Conservation (phyloP, 2,329 filamentous ascomycete genomes). For the Emmonsiellopsis sp. region DNA sequence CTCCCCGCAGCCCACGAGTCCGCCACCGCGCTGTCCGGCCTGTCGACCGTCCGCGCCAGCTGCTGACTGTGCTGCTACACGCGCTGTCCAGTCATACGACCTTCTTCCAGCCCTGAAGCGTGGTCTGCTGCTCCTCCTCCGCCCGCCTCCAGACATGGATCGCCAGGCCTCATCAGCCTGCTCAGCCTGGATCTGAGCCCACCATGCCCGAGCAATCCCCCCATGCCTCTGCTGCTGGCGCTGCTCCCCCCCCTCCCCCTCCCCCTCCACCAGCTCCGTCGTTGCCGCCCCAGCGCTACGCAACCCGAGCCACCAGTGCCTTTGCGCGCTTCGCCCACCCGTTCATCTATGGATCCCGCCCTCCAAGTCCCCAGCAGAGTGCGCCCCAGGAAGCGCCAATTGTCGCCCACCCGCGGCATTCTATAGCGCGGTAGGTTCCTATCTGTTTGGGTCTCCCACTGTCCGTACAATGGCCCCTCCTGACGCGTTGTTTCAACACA, state of each 20-base stretch:
- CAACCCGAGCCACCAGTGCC: conserved; percentile 36
- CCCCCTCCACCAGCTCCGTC: conserved; percentile 21
- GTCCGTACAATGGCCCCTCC: too few relatives aligned
- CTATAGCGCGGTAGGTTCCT: conserved; percentile 29
- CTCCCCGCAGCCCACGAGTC: too few relatives aligned
- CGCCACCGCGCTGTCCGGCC: too few relatives aligned
- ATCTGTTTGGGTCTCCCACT: background rate
- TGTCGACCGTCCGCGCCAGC: too few relatives aligned
- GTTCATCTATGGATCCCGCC: conserved; percentile 45
- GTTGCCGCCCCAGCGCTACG: conserved; percentile 31
- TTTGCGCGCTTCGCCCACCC: conserved; percentile 45
- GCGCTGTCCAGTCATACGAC: background rate
- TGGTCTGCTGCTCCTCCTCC: background rate
- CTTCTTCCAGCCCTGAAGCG: background rate
- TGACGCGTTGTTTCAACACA: conserved; percentile 13
- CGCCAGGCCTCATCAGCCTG: conserved; percentile 12
- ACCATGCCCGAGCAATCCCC: conserved; percentile 23
- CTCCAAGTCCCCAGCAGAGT: conserved; percentile 41
- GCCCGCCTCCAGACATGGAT: conserved; percentile 9
- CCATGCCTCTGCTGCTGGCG: conserved; percentile 13
- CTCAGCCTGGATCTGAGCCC: conserved; percentile 11
- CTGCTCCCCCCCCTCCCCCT: conserved; percentile 13
- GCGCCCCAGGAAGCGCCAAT: conserved; percentile 21
- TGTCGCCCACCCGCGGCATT: conserved; percentile 24
- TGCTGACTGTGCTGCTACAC: too few relatives aligned